Base-by-base conservation (phyloP, 352 stramenopile genomes). In the Phytophthora multivora region DNA sequence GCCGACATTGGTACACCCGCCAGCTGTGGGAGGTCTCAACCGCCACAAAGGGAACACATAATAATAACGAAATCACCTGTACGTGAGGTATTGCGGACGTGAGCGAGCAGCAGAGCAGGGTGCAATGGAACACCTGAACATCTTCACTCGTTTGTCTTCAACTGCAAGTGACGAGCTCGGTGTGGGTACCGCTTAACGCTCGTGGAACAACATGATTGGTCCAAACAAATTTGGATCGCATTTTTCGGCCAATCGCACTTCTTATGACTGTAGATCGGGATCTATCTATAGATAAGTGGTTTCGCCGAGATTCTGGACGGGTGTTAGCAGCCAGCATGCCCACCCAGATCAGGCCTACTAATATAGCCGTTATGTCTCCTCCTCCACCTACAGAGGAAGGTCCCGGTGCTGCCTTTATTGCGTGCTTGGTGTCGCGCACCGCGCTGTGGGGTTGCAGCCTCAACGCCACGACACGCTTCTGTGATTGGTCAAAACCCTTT, bases 371-470 rank as follows among this genome's bases (percentile, higher is more conserved):
- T 68, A 63, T 63, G 28, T 3, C 28, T 33, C 28, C 28, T 13
- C 7, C 9, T 31, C n/a, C 8, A 10, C 23, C 13, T 16, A 35
- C 39, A 26, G 10, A 28, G 51, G 28, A 51, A 39, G 59, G 33
- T 30, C 43, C 43, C 16, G 45, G 28, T 56, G 51, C 51, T 66
- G 48, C 46, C 16, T 53, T 53, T 48, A 42, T 59, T 60, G 58
- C 58, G 59, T 61, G 59, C 59, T 15, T 62, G 54, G 56, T 59
- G 62, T 71, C 45, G 57, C 39, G 43, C 36, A 23, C 31, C 51
- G 13, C 31, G 26, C 48, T 65, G 61, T 65, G 39, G 40, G 25
- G 46, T 67, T 58, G 49, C 25, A 48, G 33, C 12, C n/a, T 18
- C 50, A 47, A 65, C 40, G 7, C 18, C 43, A 62, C 63, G 13